Evolutionary conservation across 176 grass and related monocot genomes (phyloP), one percentile per base, ranked within the genome.

Genomic region (Triticum timopheevii): DNA sequence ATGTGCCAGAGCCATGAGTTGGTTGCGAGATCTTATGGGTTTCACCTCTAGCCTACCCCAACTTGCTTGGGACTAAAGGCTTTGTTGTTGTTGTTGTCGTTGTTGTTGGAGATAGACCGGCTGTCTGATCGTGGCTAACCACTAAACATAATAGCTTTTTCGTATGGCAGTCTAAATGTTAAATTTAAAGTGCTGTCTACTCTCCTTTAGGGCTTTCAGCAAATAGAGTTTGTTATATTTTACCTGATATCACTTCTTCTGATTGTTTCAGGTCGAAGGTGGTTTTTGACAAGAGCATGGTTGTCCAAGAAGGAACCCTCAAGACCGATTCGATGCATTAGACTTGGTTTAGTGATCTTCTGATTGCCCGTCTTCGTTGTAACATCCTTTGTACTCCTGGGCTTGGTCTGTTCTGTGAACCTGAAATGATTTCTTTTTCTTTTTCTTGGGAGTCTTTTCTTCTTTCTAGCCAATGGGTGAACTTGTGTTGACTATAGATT

Each of bases 241-340:
- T 36, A 2, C 3, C 33, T 76, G 31, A 76, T 28, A 38, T 52
- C n/a, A 40, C 70, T 66, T 44, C 4, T 56, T 47, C 47, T 7
- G 0, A 42, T 67, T 84, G 56, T 84, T 89, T 73, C 76, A 84
- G 81, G 76, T 65, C 8, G 13, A 31, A 31, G 61, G 10, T 76
- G 19, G 61, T 34, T 68, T 75, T 36, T 42, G 13, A 19, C 15
- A 30, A 50, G 68, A 45, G 24, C 10, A 22, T 34, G 10, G 76
- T 31, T 80, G 40, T 40, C 31, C 87, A 80, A 20, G 54, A 28
- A 25, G 13, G 34, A n/a, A 64, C 35, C 33, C 8, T 27, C 47
- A 54, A 76, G 79, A 36, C 38, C 67, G 25, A 49, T 86, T 80
- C 2, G 58, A 61, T 87, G 31, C 67, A 27, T 50, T 50, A 13